Percentiles rank a stretch among this genome's conserved stretches.
Evolutionary conservation across 2,329 filamentous ascomycete genomes (phyloP).

Genomic region (Zymoseptoria brevis): DNA sequence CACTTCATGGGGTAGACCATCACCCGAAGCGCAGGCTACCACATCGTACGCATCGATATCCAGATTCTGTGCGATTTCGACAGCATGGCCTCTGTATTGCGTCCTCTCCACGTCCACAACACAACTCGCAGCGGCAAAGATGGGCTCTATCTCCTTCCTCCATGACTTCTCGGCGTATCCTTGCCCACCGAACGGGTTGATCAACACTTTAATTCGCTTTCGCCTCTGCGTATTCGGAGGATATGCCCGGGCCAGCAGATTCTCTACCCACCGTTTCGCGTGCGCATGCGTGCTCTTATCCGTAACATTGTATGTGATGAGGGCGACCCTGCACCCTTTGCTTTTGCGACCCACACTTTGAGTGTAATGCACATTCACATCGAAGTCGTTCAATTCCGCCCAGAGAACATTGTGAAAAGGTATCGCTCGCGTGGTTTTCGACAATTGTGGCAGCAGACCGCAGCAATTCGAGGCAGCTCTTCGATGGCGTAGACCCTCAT

Average conservation of each 20-base stretch:
- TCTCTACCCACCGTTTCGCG: conserved; percentile 54
- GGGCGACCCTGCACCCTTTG: conserved; percentile 51
- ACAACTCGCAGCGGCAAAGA: conserved; percentile 76
- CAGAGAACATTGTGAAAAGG: conserved; percentile 79
- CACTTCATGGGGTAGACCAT: conserved; percentile 84
- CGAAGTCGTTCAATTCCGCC: conserved; percentile 56
- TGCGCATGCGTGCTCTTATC: conserved; percentile 44
- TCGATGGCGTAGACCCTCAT: conserved; percentile 46
- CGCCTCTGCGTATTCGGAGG: conserved; percentile 52
- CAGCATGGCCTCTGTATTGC: conserved; percentile 64
- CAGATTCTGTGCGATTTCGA: conserved; percentile 64
- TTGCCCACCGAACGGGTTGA: conserved; percentile 87
- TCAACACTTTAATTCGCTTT: conserved; percentile 76
- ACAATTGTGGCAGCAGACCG: conserved; percentile 40
- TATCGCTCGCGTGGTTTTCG: conserved; percentile 51
- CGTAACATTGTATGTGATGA: conserved; percentile 52
- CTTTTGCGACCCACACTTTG: conserved; percentile 46
- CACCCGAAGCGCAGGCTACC: conserved; percentile 81
- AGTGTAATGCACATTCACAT: conserved; percentile 67
- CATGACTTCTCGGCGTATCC: conserved; percentile 68
- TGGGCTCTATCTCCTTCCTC: conserved; percentile 65
- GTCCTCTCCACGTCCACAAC: conserved; percentile 66
- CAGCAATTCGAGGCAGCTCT: conserved; percentile 47
- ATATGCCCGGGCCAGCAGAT: conserved; percentile 64
- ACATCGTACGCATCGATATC: conserved; percentile 78